Conservation (phyloP, 768 basidiomycete species). For the Suillus hirtellus region DNA sequence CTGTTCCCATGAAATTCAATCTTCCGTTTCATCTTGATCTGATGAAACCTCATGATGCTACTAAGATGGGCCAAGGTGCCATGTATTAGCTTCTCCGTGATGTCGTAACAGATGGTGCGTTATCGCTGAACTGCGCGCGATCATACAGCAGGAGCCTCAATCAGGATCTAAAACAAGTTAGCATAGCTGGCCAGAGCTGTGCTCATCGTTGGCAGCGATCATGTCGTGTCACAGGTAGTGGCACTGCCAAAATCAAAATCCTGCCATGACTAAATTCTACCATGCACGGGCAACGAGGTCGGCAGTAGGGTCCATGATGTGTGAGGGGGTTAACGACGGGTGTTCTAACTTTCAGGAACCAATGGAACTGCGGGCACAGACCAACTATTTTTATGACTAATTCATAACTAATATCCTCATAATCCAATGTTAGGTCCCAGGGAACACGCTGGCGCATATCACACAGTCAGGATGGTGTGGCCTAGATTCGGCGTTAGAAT, state of each 20-base stretch:
- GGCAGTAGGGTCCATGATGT: neutral
- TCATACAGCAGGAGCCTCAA: slow-evolving; percentile 19
- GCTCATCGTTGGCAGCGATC: slow-evolving; percentile 4
- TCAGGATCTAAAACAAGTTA: slow-evolving; percentile 17
- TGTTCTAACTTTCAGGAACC: slow-evolving; percentile 5
- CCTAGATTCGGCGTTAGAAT: slow-evolving; percentile 18
- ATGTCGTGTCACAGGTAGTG: slow-evolving; percentile 10
- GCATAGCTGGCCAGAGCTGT: slow-evolving; percentile 20
- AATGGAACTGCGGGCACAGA: slow-evolving; percentile 4
- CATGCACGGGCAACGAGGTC: slow-evolving; percentile 26
- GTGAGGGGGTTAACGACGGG: slow-evolving; percentile 1
- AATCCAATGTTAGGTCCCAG: neutral
- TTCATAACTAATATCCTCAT: neutral
- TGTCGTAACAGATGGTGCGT: slow-evolving; percentile 24
- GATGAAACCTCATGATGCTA: slow-evolving; percentile 17
- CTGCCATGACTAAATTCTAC: slow-evolving; percentile 20
- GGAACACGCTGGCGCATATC: neutral
- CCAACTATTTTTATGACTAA: slow-evolving; percentile 1
- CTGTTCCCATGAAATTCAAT: slow-evolving; percentile 18
- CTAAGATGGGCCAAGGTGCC: slow-evolving; percentile 11
- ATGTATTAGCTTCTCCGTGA: slow-evolving; percentile 13
- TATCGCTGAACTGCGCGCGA: slow-evolving; percentile 11
- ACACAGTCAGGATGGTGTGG: slow-evolving; percentile 14
- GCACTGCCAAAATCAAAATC: slow-evolving; percentile 23
- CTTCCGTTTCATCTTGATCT: slow-evolving; percentile 7